phyloP scores from a whole-genome alignment of 139 green algal genomes.

The Zygnema cylindricum region DNA sequence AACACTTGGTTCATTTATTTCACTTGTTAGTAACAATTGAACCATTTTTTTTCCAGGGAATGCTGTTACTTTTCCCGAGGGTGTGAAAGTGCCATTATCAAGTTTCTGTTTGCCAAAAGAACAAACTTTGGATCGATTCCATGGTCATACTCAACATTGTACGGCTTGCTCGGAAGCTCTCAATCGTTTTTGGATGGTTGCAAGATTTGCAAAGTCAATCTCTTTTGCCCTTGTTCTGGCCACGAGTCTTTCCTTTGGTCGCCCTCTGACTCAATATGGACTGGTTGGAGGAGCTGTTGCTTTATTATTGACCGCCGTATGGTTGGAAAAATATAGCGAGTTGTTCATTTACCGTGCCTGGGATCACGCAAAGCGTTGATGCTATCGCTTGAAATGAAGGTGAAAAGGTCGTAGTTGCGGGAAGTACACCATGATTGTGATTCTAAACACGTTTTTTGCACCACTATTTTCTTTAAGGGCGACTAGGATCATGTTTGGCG shows the following conservation, averaged over 20 bases:
- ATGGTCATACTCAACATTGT: constrained; percentile 24
- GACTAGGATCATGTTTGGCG: too few relatives aligned
- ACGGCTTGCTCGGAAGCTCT: constrained; percentile 25
- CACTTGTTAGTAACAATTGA: constrained; percentile 25
- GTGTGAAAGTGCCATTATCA: not conserved
- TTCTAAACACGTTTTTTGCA: too few relatives aligned
- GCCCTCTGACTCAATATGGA: not conserved
- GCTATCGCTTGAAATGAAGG: too few relatives aligned
- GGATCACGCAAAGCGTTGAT: constrained; percentile 7
- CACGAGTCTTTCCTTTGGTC: not conserved
- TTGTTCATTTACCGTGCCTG: constrained; percentile 35
- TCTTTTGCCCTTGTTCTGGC: constrained; percentile 9
- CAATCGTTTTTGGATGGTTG: not conserved
- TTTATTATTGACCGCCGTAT: not conserved
- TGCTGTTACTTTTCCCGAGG: not conserved
- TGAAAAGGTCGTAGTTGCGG: too few relatives aligned
- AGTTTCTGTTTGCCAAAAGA: not conserved
- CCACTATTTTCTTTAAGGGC: too few relatives aligned
- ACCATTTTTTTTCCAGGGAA: not conserved
- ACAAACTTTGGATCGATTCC: constrained; percentile 14
- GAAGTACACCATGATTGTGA: too few relatives aligned
- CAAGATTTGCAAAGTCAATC: not conserved
- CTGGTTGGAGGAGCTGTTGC: not conserved
- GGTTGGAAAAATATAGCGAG: constrained; percentile 10
- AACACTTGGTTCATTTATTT: constrained; percentile 15